Base-by-base conservation (phyloP, 2,329 filamentous ascomycete species). In the Didymellaceae sp. region DNA sequence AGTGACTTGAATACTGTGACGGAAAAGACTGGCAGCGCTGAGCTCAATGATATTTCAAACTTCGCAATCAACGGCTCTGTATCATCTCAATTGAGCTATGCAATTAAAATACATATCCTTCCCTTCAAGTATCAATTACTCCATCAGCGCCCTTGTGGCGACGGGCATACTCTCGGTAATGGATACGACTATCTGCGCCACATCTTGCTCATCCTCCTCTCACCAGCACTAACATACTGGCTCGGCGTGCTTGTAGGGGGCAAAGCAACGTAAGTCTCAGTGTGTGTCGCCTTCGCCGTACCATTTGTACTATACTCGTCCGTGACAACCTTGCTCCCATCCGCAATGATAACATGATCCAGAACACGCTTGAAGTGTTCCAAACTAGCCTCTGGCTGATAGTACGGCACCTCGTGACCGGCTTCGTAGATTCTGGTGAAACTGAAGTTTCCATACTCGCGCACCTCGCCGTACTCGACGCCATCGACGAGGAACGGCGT, bases 401-500 rank as follows among this genome's bases (percentile, higher is more conserved):
- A 71, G 37, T 77, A 79, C 2, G 80, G 78, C 5, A 82, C 73
- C 45, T 73, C 68, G 38, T 77, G 75, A 2, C 75, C 75, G 6
- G 74, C 57, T 34, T 77, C 73, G 28, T 70, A 73, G 7, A 73
- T 54, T 10, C 71, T 58, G 3, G 67, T 60, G 62, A 77, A 78
- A 32, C 69, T 74, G 42, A 77, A 67, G 45, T 75, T 74, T 18
- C 71, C 73, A 37, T 68, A 65, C 45, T 75, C 71, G 14, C 71
- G 61, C 26, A 75, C 72, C 41, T 74, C 74, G 45, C 76, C 74
- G 45, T 75, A 74, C 38, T 75, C 70, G 5, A 59, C 58, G 10
- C 73, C 74, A 38, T 72, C 68, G 17, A 75, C 72, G 1, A 65
- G 77, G 33, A 80, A 81, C 58, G 90, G 88, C 28, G 88, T 84